Evolutionary conservation across 2,329 filamentous ascomycete genomes (phyloP), one percentile per base, ranked within the genome.

Genomic region (Colletotrichum theobromicola): DNA sequence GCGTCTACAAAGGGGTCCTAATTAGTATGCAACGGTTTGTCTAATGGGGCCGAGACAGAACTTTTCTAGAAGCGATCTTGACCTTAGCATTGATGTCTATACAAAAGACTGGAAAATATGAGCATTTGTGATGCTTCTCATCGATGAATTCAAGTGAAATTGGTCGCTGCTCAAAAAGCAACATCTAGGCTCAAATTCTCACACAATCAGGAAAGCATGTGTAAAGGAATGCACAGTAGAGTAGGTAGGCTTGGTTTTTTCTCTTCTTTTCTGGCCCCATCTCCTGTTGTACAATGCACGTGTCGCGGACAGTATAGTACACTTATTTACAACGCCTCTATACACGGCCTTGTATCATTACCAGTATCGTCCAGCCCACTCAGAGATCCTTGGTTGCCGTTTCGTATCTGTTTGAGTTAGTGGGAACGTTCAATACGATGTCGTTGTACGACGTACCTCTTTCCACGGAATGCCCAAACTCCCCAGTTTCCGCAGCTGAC

Each of bases 401-500:
- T 85, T 94, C 93, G 77, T 94, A 91, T 80, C 89, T 91, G 76
- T 32, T 30, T 42, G 12, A 60, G 81, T 88, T 80, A 88, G 85
- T 73, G 16, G 10, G 16, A 12, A 3, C 12, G 72, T 55, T 32
- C 21, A 61, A 30, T 13, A 28, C 37, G 13, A 63, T 16, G 21
- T 75, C 42, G 64, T 84, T 50, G n/a, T 50, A 50, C 42, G 21
- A 21, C 91, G 79, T 90, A 98, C 91, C 96, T 94, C 91, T 99
- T 99, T 79, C 97, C 97, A 85, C 97, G 92, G 88, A 99, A 99
- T 16, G 94, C 95, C 95, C 97, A 99, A 3, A 98, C 88, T 13
- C 97, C 97, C 95, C 95, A 99, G 84, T 99, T 99, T 70, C 97
- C 96, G 81, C 95, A 97, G 79, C 93, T 98, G 76, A 98, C 88